These are phyloP conservation scores for Cetradonia linearis DNA, from an alignment of 495 filamentous ascomycete species.

Conservation along the genomic window DNA sequence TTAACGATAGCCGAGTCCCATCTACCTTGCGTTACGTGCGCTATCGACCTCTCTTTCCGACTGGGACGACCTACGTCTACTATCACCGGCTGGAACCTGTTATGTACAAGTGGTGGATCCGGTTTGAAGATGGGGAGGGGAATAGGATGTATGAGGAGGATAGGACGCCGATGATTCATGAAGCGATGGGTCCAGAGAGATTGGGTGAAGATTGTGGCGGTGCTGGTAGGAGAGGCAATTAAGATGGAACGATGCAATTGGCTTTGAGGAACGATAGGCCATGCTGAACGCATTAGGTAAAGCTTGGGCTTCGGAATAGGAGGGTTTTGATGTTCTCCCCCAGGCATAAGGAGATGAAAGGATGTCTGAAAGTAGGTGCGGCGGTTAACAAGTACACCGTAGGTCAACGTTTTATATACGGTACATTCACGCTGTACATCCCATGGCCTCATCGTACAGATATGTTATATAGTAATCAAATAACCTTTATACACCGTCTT, in stretches of 20 bases:
- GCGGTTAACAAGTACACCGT: neutral
- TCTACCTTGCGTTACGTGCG: neutral
- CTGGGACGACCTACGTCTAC: neutral
- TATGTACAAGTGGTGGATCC: neutral
- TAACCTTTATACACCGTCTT: constrained; percentile 16
- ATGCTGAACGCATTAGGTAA: too few relatives aligned
- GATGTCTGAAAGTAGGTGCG: neutral
- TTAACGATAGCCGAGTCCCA: neutral
- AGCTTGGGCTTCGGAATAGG: too few relatives aligned
- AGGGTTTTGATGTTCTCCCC: too few relatives aligned
- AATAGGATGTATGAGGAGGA: neutral
- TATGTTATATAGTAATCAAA: constrained; percentile 14
- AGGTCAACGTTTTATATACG: too few relatives aligned
- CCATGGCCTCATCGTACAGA: too few relatives aligned
- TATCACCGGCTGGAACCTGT: neutral
- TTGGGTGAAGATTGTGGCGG: neutral
- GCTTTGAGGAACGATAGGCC: too few relatives aligned
- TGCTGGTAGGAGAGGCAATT: too few relatives aligned
- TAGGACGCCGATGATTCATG: neutral
- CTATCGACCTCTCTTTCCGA: neutral
- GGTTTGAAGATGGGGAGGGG: neutral
- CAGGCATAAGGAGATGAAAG: neutral
- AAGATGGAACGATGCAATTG: too few relatives aligned
- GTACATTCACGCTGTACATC: too few relatives aligned
- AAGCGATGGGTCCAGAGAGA: neutral